Percentiles rank a stretch among this genome's conserved stretches.
These are phyloP conservation scores for Marasmius oreades DNA, from an alignment of 1,284 basidiomycete genomes.

Conservation along the genomic window DNA sequence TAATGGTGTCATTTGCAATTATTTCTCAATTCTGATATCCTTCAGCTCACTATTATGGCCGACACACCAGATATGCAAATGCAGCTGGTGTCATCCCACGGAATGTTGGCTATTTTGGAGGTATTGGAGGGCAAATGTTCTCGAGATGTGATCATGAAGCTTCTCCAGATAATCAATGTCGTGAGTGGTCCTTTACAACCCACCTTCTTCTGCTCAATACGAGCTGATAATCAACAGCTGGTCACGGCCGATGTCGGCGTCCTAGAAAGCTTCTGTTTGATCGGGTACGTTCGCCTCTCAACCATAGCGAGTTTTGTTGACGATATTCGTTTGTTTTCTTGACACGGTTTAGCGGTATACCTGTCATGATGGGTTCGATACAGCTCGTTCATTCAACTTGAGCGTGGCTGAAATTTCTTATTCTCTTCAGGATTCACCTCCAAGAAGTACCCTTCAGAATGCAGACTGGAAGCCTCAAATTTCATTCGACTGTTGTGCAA, in stretches of 20 bases:
- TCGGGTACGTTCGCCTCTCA: conserved; percentile 51
- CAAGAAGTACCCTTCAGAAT: conserved; percentile 91
- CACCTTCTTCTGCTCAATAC: neutral
- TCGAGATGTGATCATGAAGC: conserved; percentile 78
- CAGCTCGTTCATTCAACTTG: neutral
- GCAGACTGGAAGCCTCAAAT: conserved; percentile 91
- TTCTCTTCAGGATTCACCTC: conserved; percentile 74
- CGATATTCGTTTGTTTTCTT: conserved; percentile 11
- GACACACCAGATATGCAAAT: conserved; percentile 87
- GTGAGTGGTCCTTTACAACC: conserved; percentile 52
- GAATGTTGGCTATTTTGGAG: conserved; percentile 92
- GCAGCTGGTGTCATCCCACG: conserved; percentile 89
- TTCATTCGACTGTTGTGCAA: conserved; percentile 93
- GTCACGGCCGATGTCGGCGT: conserved; percentile 83
- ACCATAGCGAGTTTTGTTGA: neutral
- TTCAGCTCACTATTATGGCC: conserved; percentile 71
- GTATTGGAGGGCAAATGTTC: conserved; percentile 83
- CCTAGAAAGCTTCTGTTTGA: conserved; percentile 92
- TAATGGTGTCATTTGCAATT: neutral
- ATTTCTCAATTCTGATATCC: neutral
- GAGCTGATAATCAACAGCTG: conserved; percentile 48
- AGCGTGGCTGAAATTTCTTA: conserved; percentile 12
- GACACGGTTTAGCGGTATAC: conserved; percentile 72
- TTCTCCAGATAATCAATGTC: conserved; percentile 88
- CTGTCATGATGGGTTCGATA: conserved; percentile 81